Evolutionary conservation across 192 early-diverging fungal species (phyloP), one percentile per base, ranked within the genome.

Genomic region (Coemansia sp.): DNA sequence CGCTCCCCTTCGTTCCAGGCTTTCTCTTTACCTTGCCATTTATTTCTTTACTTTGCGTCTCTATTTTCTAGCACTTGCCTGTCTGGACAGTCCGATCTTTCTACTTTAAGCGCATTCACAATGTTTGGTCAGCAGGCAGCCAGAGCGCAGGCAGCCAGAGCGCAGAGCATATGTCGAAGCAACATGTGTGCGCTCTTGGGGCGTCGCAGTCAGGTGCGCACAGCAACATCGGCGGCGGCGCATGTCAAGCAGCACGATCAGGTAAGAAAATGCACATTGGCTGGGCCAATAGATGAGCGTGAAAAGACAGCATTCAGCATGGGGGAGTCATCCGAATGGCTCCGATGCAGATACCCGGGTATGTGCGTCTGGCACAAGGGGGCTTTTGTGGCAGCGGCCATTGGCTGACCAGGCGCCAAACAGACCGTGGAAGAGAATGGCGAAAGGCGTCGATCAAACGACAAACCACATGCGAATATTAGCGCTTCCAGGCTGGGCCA

Each of bases 321-420:
- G 43, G 43, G 21, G 14, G 3, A 45, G 11, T 45, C 43, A 45
- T n/a, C 53, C 53, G 53, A 27, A 14, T 14, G 53, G 53, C 53
- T 55, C 53, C 53, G 53, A 55, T 55, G 53, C 43, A 45, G 43
- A 45, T 12, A 45, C 43, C 43, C 43, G 43, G 11, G 43, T n/a
- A 45, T n/a, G 14, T n/a, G 14, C 43, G n/a, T 12, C 3, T n/a
- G 43, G n/a, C 14, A 45, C 3, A n/a, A 45, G 11, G 14, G 14
- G 43, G 43, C 14, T n/a, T 45, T n/a, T n/a, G 43, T 12, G 43
- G 14, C 43, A 32, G 29, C 29, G 1, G 43, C 43, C 43, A 45
- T 45, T 45, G 43, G 43, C 43, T 45, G 43, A 12, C 14, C 43
- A n/a, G 9, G 14, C 43, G 43, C 43, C 43, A 45, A 12, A 45